These are phyloP conservation scores for Ophiostoma montium DNA, from an alignment of 2,329 filamentous ascomycete genomes.

Conservation along the genomic window DNA sequence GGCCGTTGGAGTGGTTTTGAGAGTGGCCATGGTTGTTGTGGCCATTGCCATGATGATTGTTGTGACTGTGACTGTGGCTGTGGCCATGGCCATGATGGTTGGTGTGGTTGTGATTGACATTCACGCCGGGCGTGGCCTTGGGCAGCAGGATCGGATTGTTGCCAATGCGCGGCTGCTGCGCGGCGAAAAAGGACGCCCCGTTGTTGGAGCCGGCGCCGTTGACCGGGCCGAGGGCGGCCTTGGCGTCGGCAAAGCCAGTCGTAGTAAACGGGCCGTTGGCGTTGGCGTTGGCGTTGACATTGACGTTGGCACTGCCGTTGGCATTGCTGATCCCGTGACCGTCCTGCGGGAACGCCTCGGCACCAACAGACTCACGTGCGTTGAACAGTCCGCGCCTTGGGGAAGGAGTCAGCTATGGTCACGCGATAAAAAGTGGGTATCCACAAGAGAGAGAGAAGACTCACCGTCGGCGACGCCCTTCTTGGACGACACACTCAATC, in stretches of 20 bases:
- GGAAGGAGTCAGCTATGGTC: slow-evolving; percentile 3
- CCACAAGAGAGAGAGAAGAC: slow-evolving; percentile 25
- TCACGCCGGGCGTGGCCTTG: neutral
- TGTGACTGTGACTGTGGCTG: slow-evolving; percentile 5
- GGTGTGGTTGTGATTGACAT: neutral
- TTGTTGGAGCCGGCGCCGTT: neutral
- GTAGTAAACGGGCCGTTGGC: too few species aligned
- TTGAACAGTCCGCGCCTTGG: slow-evolving; percentile 12
- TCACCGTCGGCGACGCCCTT: slow-evolving; percentile 78
- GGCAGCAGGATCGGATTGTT: neutral
- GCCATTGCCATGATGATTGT: neutral
- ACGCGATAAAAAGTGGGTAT: slow-evolving; percentile 9
- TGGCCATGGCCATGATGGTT: slow-evolving; percentile 1
- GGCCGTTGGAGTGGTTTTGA: neutral
- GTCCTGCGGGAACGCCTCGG: slow-evolving; percentile 7
- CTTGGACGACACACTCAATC: slow-evolving; percentile 61
- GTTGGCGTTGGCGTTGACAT: neutral
- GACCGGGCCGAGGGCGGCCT: neutral
- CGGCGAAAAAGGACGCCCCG: neutral
- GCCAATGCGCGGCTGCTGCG: neutral
- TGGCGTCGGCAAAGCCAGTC: neutral
- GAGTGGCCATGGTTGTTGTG: neutral
- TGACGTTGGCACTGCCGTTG: neutral
- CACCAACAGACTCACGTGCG: slow-evolving; percentile 9
- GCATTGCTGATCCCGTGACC: neutral